phyloP scores from a whole-genome alignment of 495 filamentous ascomycete species.

The Aspergillus affinis region DNA sequence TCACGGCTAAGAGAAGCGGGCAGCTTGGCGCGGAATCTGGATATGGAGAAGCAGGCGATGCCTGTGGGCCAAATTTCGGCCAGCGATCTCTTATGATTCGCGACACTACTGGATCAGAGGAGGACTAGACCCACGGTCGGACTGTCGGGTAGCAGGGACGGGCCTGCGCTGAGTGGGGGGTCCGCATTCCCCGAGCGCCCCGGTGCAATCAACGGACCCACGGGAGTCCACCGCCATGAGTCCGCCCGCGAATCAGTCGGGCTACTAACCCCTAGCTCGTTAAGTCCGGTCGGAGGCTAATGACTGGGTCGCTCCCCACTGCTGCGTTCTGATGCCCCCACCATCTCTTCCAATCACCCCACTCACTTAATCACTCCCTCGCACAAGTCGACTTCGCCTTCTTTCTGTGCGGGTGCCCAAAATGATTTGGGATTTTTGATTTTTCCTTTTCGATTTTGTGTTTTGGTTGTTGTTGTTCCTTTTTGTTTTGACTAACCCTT shows the following conservation, averaged over 20 bases:
- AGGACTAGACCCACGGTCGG: slow-evolving; percentile 8
- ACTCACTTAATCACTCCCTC: slow-evolving; percentile 4
- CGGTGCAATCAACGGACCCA: slow-evolving; percentile 18
- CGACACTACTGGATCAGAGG: slow-evolving; percentile 9
- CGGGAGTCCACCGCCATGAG: slow-evolving; percentile 5
- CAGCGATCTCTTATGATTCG: slow-evolving; percentile 3
- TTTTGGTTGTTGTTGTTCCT: neutral
- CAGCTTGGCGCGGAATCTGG: neutral
- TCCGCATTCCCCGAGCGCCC: slow-evolving; percentile 26
- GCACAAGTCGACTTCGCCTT: no score
- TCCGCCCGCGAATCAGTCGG: neutral
- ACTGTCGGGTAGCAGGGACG: slow-evolving; percentile 22
- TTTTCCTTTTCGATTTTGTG: slow-evolving; percentile 4
- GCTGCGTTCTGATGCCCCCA: no score
- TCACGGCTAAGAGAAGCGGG: neutral
- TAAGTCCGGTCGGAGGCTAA: slow-evolving; percentile 10
- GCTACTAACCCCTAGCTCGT: slow-evolving; percentile 5
- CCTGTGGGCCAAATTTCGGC: neutral
- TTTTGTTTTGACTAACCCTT: slow-evolving; percentile 6
- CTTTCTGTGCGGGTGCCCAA: neutral
- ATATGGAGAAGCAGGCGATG: no score
- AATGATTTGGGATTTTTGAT: neutral
- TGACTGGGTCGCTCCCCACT: neutral
- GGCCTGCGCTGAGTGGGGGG: slow-evolving; percentile 24
- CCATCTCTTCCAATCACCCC: no score